phyloP scores from a whole-genome alignment of 768 basidiomycete genomes.

The Myochromella boudieri region DNA sequence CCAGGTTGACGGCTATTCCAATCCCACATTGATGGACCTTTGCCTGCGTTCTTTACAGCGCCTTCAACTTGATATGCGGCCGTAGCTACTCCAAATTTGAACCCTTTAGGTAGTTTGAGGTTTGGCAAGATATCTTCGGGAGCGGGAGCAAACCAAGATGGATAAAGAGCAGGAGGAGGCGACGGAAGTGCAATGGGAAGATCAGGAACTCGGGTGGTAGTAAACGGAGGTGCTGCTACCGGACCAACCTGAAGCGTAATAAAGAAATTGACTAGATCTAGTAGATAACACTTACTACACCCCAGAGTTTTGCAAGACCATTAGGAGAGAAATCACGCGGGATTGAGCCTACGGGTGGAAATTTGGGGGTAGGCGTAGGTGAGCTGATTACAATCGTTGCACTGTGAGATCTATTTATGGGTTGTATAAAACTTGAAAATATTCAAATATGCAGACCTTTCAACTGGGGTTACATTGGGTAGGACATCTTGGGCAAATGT shows the following conservation, averaged over 20 bases:
- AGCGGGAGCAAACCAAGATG: slow-evolving; percentile 42
- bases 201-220: slow-evolving; percentile 39
- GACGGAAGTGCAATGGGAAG: slow-evolving; percentile 40
- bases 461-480: no score
- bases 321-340: slow-evolving; percentile 37
- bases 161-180: slow-evolving; percentile 44
- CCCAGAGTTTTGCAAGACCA: slow-evolving; percentile 41
- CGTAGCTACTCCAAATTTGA: slow-evolving; percentile 52
- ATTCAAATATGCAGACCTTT: no score
- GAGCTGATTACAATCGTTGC: no score
- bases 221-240: slow-evolving; percentile 43
- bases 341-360: slow-evolving; percentile 41
- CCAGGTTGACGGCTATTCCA: slow-evolving; percentile 46
- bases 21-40: slow-evolving; percentile 49
- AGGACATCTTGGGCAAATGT: no score
- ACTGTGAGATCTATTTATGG: no score
- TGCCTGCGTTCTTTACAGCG: slow-evolving; percentile 47
- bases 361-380: slow-evolving; percentile 17
- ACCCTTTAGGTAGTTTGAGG: slow-evolving; percentile 44
- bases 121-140: slow-evolving; percentile 44
- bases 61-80: slow-evolving; percentile 57
- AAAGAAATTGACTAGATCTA: background rate
- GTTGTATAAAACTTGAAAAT: no score
- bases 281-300: slow-evolving; percentile 30
- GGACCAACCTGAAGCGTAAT: slow-evolving; percentile 35